Conservation (phyloP, 1,284 basidiomycete species). For the Moesziomyces sp. region DNA sequence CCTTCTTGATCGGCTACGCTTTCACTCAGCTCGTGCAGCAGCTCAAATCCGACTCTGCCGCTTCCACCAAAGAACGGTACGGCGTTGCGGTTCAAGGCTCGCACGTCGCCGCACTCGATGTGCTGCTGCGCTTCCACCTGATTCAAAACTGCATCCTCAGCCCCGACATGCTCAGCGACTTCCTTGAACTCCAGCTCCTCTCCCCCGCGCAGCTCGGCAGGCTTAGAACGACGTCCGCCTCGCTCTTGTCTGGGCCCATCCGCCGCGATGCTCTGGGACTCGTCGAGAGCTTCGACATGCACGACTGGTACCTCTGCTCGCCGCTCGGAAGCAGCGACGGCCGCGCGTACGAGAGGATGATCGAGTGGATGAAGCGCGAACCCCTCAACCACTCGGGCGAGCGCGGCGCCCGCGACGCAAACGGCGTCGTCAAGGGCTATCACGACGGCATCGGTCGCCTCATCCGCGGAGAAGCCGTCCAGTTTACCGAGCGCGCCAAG, state of each 20-base stretch:
- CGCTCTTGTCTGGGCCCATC: conserved; percentile 29
- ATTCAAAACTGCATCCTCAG: conserved; percentile 52
- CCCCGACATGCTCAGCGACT: conserved; percentile 21
- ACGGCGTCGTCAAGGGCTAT: conserved; percentile 56
- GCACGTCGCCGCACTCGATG: conserved; percentile 23
- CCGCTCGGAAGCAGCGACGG: conserved; percentile 54
- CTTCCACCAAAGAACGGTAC: conserved; percentile 10
- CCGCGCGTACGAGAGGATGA: conserved; percentile 53
- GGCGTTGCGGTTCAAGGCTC: conserved; percentile 9
- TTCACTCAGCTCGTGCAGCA: conserved; percentile 31
- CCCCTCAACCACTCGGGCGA: conserved; percentile 54
- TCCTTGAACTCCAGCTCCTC: conserved; percentile 29
- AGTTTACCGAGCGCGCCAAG: conserved; percentile 34
- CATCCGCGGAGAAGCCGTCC: conserved; percentile 51
- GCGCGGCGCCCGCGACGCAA: conserved; percentile 43
- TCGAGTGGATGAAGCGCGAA: conserved; percentile 61
- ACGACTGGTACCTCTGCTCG: conserved; percentile 59
- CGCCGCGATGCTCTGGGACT: conserved; percentile 44
- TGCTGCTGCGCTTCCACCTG: conserved; percentile 39
- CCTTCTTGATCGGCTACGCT: conserved; percentile 39
- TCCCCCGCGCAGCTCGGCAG: conserved; percentile 18
- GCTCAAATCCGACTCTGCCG: conserved; percentile 9
- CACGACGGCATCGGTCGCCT: conserved; percentile 46
- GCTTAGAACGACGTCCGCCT: conserved; percentile 19
- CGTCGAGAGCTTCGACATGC: conserved; percentile 56